Evolutionary conservation across 192 early-diverging fungal genomes (phyloP).

Genomic region (Chytriomyces confervae): DNA sequence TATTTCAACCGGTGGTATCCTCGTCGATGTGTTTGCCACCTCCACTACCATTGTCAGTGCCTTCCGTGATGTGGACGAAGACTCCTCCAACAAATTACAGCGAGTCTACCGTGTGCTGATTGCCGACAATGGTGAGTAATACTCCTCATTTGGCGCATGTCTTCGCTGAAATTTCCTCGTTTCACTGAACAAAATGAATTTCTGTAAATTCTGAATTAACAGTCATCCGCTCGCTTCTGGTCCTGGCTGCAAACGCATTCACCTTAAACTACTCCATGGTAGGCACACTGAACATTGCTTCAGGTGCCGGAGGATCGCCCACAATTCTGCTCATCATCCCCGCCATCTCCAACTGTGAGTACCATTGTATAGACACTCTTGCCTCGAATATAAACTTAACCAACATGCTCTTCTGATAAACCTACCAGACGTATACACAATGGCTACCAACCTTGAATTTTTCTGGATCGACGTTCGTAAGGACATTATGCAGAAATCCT

Average conservation of each 20-base stretch:
- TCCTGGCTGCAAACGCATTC: neutral
- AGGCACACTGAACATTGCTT: neutral
- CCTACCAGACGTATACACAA: neutral
- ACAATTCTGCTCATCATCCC: neutral
- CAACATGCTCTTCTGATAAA: neutral
- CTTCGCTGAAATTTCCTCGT: neutral
- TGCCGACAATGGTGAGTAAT: constrained; percentile 1
- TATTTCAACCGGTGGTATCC: neutral
- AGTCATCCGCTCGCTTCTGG: neutral
- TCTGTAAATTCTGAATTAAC: neutral
- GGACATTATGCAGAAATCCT: neutral
- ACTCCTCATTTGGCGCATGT: neutral
- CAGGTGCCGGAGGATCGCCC: neutral
- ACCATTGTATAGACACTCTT: neutral
- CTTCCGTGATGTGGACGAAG: neutral
- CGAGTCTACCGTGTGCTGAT: neutral
- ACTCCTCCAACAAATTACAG: neutral
- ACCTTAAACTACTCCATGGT: neutral
- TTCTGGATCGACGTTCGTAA: constrained; percentile 1
- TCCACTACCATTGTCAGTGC: neutral
- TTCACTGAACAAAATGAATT: neutral
- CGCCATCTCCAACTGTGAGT: neutral
- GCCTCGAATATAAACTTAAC: neutral
- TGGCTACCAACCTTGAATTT: neutral
- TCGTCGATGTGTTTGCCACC: neutral